Conservation (phyloP, 2,329 filamentous ascomycete genomes). For the Didymella segeticola region DNA sequence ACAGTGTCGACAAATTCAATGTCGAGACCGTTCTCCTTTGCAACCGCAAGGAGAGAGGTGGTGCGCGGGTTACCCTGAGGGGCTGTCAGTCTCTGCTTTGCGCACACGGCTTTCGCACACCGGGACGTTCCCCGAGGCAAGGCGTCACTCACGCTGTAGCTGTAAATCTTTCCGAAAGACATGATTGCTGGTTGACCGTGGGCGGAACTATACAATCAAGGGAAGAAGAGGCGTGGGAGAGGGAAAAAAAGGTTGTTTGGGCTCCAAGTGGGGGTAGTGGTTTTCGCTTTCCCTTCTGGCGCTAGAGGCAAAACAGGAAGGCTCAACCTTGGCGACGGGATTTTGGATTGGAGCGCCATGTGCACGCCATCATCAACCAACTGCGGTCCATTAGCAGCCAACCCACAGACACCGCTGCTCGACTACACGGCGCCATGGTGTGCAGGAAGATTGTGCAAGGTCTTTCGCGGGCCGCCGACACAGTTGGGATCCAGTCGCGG, state of each 20-base stretch:
- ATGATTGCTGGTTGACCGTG: slow-evolving; percentile 64
- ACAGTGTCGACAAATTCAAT: slow-evolving; percentile 81
- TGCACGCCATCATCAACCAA: slow-evolving; percentile 17
- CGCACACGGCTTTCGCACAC: no score
- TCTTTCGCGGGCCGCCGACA: slow-evolving; percentile 37
- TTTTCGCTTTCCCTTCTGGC: slow-evolving; percentile 30
- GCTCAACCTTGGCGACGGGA: slow-evolving; percentile 13
- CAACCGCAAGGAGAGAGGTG: slow-evolving; percentile 86
- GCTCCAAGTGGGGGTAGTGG: slow-evolving; percentile 32
- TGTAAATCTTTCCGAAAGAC: slow-evolving; percentile 98
- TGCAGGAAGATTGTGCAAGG: slow-evolving; percentile 40
- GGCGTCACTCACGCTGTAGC: slow-evolving; percentile 63
- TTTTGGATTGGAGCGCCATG: slow-evolving; percentile 8
- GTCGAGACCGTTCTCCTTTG: slow-evolving; percentile 96
- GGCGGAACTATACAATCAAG: slow-evolving; percentile 40
- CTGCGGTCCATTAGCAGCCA: slow-evolving; percentile 14
- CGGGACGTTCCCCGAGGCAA: no score
- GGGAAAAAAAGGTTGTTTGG: slow-evolving; percentile 37
- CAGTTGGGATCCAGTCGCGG: slow-evolving; percentile 27
- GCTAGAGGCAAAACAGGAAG: neutral
- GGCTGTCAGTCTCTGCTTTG: slow-evolving; percentile 29
- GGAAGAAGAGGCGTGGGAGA: slow-evolving; percentile 28
- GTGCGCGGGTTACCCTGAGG: slow-evolving; percentile 84
- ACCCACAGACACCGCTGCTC: slow-evolving; percentile 14
- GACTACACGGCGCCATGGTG: slow-evolving; percentile 33